Percentiles rank a stretch among this genome's conserved stretches.
Conservation (phyloP, 192 early-diverging fungal species). For the Helicostylum pulchrum region DNA sequence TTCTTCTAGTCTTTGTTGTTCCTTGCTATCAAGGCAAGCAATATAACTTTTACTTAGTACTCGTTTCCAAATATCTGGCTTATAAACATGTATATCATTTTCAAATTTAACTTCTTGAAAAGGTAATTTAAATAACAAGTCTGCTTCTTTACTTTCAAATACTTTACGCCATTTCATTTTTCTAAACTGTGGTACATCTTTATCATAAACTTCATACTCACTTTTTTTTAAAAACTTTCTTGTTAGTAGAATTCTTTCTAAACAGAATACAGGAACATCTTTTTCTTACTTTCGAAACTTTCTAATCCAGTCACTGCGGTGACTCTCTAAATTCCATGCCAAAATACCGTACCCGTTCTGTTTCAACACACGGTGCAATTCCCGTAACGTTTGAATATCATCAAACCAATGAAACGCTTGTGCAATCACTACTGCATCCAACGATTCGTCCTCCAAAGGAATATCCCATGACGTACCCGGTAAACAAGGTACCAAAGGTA, state of each 20-base stretch:
- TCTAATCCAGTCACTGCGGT: slow-evolving; percentile 27
- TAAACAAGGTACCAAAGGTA: slow-evolving; percentile 16
- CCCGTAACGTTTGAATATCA: slow-evolving; percentile 31
- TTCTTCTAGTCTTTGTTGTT: too few species aligned
- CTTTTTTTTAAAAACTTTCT: neutral
- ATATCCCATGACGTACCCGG: slow-evolving; percentile 34
- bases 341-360: slow-evolving; percentile 34
- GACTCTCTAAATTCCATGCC: slow-evolving; percentile 50
- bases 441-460: slow-evolving; percentile 25
- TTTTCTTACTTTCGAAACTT: slow-evolving; percentile 18
- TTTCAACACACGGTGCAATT: slow-evolving; percentile 45
- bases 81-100: too few species aligned
- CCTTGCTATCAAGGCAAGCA: too few species aligned
- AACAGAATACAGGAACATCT: neutral
- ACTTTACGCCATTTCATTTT: slow-evolving; percentile 39
- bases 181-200: slow-evolving; percentile 44
- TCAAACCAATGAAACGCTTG: slow-evolving; percentile 58
- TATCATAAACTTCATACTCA: slow-evolving; percentile 44
- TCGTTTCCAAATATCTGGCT: too few species aligned
- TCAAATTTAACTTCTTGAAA: too few species aligned
- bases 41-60: too few species aligned
- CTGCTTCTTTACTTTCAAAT: neutral
- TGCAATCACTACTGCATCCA: slow-evolving; percentile 38
- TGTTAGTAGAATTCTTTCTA: neutral
- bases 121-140: too few species aligned